Base-by-base conservation (phyloP, 1,284 basidiomycete species). In the Fistulinella cinereoalba region DNA sequence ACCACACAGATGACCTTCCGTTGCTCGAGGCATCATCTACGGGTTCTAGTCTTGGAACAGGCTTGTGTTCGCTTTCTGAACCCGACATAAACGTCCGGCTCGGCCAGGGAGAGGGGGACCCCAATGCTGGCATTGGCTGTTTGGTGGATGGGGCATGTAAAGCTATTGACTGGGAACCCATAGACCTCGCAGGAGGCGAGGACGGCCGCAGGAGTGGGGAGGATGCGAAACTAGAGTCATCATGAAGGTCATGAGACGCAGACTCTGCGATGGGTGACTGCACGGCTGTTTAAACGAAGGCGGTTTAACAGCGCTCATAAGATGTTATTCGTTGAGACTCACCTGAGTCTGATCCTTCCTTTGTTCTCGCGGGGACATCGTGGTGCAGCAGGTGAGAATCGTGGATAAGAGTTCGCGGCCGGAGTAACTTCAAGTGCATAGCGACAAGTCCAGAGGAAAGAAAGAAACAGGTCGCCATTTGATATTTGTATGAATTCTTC, bases 311-410 rank as follows among this genome's bases (percentile, higher is more conserved):
- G 46, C 13, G 31, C 25, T 27, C n/a, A 4, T 27, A 8, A 12
- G 22, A 16, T 13, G 15, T 12, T 4, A 34, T 19, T 11, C 12
- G 0, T 11, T 18, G 9, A 5, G n/a, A 2, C 58, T 50, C 18
- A 61, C 61, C 56, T 54, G 32, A 16, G 7, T 10, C 38, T 13
- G 23, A 6, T 12, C 23, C 45, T 18, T 29, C 43, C 10, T 37
- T 42, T 28, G 38, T 4, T 33, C 29, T 19, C 11, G 9, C 19
- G 5, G 21, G 6, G 16, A 24, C 9, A 24, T 39, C 37, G 6
- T 24, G 3, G 3, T 38, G 25, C 12, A 43, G 41, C 16, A 24
- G 13, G 5, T 38, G 16, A 6, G 41, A 9, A 22, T 46, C 34
- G 13, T 39, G 41, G 28, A 40, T 32, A 7, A 28, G 41, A 13